Conservation (phyloP, 768 basidiomycete genomes). For the Boletellus ananas region DNA sequence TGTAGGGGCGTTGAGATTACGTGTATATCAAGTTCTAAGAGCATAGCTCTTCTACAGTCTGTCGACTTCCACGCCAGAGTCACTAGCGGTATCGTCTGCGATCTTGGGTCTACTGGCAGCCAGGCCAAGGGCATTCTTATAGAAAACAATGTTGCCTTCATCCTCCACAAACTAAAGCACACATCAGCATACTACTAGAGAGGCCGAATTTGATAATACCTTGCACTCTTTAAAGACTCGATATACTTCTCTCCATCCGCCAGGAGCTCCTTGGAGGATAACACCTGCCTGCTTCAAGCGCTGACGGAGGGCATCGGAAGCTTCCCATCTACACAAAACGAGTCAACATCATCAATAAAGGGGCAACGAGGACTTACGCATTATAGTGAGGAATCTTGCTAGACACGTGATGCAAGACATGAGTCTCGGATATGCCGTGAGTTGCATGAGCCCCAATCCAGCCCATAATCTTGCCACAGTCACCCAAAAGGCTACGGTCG, state of each 20-base stretch:
- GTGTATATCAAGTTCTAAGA: slow-evolving; percentile 5
- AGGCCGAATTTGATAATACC: slow-evolving; percentile 29
- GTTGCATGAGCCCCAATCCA: slow-evolving; percentile 85
- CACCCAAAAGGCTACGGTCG: slow-evolving; percentile 78
- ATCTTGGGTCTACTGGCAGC: slow-evolving; percentile 68
- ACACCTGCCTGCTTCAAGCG: slow-evolving; percentile 59
- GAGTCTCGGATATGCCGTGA: slow-evolving; percentile 92
- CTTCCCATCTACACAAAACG: slow-evolving; percentile 68
- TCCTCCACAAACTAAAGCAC: slow-evolving; percentile 82
- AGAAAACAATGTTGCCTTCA: slow-evolving; percentile 86
- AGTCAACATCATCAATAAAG: not conserved
- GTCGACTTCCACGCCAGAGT: slow-evolving; percentile 64
- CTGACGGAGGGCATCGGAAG: slow-evolving; percentile 77
- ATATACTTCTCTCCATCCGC: slow-evolving; percentile 77
- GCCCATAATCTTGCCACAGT: slow-evolving; percentile 72
- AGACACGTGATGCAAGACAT: slow-evolving; percentile 86
- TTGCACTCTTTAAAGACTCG: slow-evolving; percentile 79
- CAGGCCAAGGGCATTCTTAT: slow-evolving; percentile 81
- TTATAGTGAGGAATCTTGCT: slow-evolving; percentile 97
- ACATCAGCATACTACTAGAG: not conserved
- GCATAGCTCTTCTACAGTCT: slow-evolving; percentile 25
- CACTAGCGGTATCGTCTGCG: slow-evolving; percentile 52
- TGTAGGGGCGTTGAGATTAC: slow-evolving; percentile 1
- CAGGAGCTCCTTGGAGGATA: slow-evolving; percentile 64
- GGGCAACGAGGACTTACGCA: slow-evolving; percentile 41